Base-by-base conservation (phyloP, 163 green algal species). In the Dunaliella salina region DNA sequence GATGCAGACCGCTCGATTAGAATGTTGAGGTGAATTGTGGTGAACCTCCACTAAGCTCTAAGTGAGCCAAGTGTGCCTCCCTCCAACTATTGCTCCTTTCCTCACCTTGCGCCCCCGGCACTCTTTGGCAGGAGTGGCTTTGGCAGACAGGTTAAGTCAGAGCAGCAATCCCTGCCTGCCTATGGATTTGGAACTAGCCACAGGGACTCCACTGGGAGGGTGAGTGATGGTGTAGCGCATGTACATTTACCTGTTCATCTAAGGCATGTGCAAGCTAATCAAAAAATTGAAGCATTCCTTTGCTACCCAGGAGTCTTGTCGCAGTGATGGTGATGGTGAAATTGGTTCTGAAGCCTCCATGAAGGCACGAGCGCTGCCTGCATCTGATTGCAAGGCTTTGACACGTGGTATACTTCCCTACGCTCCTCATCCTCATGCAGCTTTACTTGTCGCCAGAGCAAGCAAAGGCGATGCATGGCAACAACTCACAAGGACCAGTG, bases 401-500 rank as follows among this genome's bases (percentile, higher is more conserved):
- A 80, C 3, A 32, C 8, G 8, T 50, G 4, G 8, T 15, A 3
- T 8, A 8, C 40, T 50, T 50, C 40, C 3, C 5, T 82, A 29
- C 75, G 33, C 40, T 35, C 34, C 69, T 86, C 35, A 25, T 17
- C 29, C 59, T 35, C 30, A 35, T 82, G 85, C 91, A 95, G 91
- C 87, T 93, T n/a, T 94, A 95, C 84, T 33, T 95, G 0, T 92
- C 88, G 24, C 86, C 87, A 83, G 91, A 93, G 83, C 92, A 95
- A 85, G 87, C 91, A 26, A 93, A 93, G 84, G 86, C 89, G 22
- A 85, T 91, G 80, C 81, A 87, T 24, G 92, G 90, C 22, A 94
- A 90, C 90, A 91, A 94, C 87, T 93, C 89, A 0, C 93, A 94
- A 81, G 93, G 93, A 8, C 88, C 93, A 20, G 89, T 94, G 0